phyloP scores from a whole-genome alignment of 2,329 filamentous ascomycete species.

The Bimuria novae-zelandiae region DNA sequence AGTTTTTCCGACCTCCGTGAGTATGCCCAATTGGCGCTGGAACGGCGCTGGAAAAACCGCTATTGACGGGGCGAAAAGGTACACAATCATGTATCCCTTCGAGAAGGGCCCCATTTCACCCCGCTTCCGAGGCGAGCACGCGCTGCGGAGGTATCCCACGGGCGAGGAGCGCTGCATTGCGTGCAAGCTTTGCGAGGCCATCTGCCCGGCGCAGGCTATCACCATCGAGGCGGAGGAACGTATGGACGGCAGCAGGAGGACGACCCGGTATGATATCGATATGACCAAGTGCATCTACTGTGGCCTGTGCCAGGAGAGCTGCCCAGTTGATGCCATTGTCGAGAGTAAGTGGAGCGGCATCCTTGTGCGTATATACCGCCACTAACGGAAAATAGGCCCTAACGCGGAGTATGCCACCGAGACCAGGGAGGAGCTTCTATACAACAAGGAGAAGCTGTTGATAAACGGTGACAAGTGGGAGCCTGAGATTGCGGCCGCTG shows the following conservation, averaged over 20 bases:
- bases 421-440: conserved; percentile 88
- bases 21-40: conserved; percentile 51
- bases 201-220: conserved; percentile 97
- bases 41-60: conserved; percentile 3
- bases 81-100: conserved; percentile 98
- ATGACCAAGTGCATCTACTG: conserved; percentile 99
- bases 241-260: conserved; percentile 90
- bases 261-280: conserved; percentile 97
- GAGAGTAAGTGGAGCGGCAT: conserved; percentile 58
- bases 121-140: conserved; percentile 97
- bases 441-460: conserved; percentile 96
- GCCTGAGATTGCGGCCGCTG: conserved; percentile 89
- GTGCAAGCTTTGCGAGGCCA: conserved; percentile 98
- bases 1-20: conserved; percentile 97
- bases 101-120: conserved; percentile 99
- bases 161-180: conserved; percentile 99
- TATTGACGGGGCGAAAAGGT: conserved; percentile 61
- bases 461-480: conserved; percentile 82
- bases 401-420: conserved; percentile 78
- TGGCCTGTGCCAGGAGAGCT: conserved; percentile 98
- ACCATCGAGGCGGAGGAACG: conserved; percentile 99
- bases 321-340: conserved; percentile 94
- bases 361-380: background rate
- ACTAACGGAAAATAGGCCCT: conserved; percentile 54
- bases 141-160: conserved; percentile 91